These are phyloP conservation scores for Calocybe indica DNA, from an alignment of 768 basidiomycete genomes.

Conservation along the genomic window DNA sequence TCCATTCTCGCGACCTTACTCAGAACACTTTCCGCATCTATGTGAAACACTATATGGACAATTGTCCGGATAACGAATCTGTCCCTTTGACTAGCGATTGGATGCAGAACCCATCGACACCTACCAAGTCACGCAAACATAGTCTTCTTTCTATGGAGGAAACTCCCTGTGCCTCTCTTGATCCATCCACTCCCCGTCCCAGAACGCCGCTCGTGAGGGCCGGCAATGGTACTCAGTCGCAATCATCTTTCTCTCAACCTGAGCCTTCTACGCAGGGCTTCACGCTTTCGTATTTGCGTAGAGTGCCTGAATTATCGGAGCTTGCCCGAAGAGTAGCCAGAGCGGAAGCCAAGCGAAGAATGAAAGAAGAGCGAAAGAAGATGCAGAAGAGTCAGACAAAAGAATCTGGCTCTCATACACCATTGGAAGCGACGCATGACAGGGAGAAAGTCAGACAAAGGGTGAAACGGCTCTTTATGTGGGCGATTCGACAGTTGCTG, in stretches of 20 bases:
- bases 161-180: constrained; percentile 17
- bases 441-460: constrained; percentile 30
- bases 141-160: constrained; percentile 5
- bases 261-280: constrained; percentile 37
- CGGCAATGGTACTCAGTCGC: neutral
- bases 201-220: constrained; percentile 7
- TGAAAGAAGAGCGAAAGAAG: constrained; percentile 41
- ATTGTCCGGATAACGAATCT: constrained; percentile 25
- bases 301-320: constrained; percentile 65
- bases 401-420: neutral
- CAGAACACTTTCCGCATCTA: constrained; percentile 70
- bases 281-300: constrained; percentile 69
- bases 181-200: constrained; percentile 21
- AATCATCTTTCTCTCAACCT: neutral
- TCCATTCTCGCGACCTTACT: constrained; percentile 63
- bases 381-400: constrained; percentile 22
- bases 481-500: constrained; percentile 57
- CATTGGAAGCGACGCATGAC: constrained; percentile 4
- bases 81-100: constrained; percentile 4
- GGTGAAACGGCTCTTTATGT: constrained; percentile 64
- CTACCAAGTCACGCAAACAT: constrained; percentile 3
- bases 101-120: constrained; percentile 7
- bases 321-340: constrained; percentile 62
- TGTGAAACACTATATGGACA: constrained; percentile 75
- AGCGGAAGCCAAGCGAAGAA: constrained; percentile 51